These are phyloP conservation scores for Agrocybe chaxingu DNA, from an alignment of 768 basidiomycete species.

Conservation along the genomic window DNA sequence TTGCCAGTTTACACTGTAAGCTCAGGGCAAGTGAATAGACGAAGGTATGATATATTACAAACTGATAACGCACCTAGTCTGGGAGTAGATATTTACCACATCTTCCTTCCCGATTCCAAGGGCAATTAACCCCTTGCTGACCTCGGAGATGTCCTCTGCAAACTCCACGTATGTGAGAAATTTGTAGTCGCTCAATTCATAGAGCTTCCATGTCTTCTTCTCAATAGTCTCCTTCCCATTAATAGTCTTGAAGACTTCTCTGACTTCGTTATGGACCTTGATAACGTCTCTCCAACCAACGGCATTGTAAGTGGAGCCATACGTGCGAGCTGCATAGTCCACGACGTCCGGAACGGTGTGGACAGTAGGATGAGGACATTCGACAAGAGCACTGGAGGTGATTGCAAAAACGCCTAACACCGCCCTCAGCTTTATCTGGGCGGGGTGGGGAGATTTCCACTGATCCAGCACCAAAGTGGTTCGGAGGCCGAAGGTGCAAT, in stretches of 20 bases:
- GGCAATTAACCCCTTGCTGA: constrained; percentile 62
- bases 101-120: constrained; percentile 58
- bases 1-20: constrained; percentile 70
- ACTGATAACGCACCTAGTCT: constrained; percentile 54
- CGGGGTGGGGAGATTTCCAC: constrained; percentile 43
- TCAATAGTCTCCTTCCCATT: constrained; percentile 69
- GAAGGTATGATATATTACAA: not conserved
- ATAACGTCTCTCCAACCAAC: constrained; percentile 70
- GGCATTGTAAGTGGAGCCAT: constrained; percentile 55
- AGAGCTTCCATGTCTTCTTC: constrained; percentile 87
- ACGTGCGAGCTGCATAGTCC: constrained; percentile 59
- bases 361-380: constrained; percentile 58
- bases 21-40: not conserved
- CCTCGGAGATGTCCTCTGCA: constrained; percentile 46
- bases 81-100: constrained; percentile 78
- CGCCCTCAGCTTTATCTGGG: constrained; percentile 37
- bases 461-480: constrained; percentile 38
- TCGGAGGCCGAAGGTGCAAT: constrained; percentile 8
- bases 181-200: constrained; percentile 75
- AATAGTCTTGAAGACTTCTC: constrained; percentile 75
- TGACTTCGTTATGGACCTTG: constrained; percentile 65
- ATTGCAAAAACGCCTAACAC: constrained; percentile 52
- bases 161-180: constrained; percentile 68
- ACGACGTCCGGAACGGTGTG: constrained; percentile 72
- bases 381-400: constrained; percentile 44